Evolutionary conservation across 2,329 filamentous ascomycete species (phyloP), one percentile per base, ranked within the genome.

Genomic region (Aspergillus uvarum): DNA sequence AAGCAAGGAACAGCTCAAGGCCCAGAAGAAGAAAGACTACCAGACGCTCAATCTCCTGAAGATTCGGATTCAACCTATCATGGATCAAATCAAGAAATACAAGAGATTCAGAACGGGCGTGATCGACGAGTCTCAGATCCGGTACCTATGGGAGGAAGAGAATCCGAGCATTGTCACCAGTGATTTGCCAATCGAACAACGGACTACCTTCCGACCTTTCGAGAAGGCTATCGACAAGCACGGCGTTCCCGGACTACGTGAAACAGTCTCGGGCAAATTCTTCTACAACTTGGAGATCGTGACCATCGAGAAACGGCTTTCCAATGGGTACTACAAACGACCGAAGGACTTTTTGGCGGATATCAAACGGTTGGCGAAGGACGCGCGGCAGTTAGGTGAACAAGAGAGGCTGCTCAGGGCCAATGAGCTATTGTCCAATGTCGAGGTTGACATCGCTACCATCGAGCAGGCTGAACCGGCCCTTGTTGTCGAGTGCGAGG

Each of bases 41-140:
- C 87, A 94, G 64, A 86, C 89, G 11, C 82, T 98, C 56, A 97
- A 98, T 73, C 81, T 89, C 60, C 81, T 99, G 65, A 99, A 98
- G 79, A 87, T 96, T 44, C 82, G 89, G 56, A 87, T 99, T 57
- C 93, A 97, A 75, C 92, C 91, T 2, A 91, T 98, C 67, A 97
- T 99, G 92, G 94, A 99, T 67, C 92, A 97, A 76, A 91, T 99
- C 72, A 95, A 96, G 74, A 92, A 90, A 72, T 96, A 96, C 78
- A 91, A 89, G 72, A 92, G 92, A 67, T 98, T 98, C 77, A 85
- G 92, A 62, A 87, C 87, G 58, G 89, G 91, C 1, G 86, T 91
- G 47, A 89, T 99, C 62, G 86, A 91, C 2, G 87, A 91, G 54
- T 76, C 78, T 11, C 84, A 88, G 64, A 92, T 96, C 60, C 83